Evolutionary conservation across 1,139 yeast genomes (phyloP).

Genomic region (Eremothecium sinecaudum): DNA sequence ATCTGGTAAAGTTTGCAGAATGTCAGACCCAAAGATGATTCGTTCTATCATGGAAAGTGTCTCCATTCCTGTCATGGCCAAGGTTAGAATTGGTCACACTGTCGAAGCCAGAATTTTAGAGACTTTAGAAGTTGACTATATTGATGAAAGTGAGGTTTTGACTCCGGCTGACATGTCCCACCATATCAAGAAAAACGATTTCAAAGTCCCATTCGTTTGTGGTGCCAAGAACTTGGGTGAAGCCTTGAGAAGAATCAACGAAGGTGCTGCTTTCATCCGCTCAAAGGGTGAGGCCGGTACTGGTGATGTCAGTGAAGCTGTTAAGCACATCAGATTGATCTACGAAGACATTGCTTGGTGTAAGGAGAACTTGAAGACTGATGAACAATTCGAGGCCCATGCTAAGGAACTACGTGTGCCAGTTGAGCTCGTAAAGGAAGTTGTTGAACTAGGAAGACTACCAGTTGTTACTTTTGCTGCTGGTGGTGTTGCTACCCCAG

Average conservation of each 20-base stretch:
- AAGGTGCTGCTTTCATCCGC: conserved; percentile 85
- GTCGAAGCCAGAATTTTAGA: conserved; percentile 78
- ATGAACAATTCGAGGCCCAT: conserved; percentile 38
- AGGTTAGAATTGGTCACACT: conserved; percentile 75
- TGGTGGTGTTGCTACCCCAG: conserved; percentile 85
- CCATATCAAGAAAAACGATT: conserved; percentile 56
- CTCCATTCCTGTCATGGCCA: conserved; percentile 78
- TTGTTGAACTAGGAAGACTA: conserved; percentile 51
- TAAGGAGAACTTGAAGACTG: conserved; percentile 37
- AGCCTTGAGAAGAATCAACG: conserved; percentile 69
- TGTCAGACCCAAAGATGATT: conserved; percentile 82
- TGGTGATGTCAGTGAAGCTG: conserved; percentile 84
- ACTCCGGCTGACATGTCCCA: conserved; percentile 69
- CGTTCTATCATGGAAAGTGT: conserved; percentile 59
- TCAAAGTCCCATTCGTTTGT: conserved; percentile 74
- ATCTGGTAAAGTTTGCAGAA: conserved; percentile 76
- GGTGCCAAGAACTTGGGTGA: conserved; percentile 82
- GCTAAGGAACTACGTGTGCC: conserved; percentile 61
- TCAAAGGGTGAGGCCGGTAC: conserved; percentile 90
- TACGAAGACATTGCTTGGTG: conserved; percentile 39
- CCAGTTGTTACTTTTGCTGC: conserved; percentile 88
- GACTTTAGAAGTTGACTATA: conserved; percentile 66
- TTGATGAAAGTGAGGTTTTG: conserved; percentile 77
- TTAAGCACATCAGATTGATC: conserved; percentile 59
- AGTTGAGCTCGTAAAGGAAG: conserved; percentile 41